Evolutionary conservation across 345 rosid genomes (phyloP), one percentile per base, ranked within the genome.

Genomic region (Eucalyptus guilfoylei): DNA sequence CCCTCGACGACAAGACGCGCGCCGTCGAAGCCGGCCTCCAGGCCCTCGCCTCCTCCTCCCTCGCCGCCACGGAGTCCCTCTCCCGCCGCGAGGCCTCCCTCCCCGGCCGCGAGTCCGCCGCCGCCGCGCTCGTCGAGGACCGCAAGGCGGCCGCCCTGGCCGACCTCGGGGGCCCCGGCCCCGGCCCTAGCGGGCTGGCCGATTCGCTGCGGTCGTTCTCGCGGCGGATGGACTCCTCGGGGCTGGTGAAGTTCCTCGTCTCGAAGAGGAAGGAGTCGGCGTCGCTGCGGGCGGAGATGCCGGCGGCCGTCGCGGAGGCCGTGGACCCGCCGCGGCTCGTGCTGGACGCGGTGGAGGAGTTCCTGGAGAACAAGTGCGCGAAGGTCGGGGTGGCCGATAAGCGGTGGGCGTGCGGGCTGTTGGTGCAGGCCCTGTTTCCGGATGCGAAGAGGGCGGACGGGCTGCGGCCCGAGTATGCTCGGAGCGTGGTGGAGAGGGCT

Each of bases 331-430:
- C 93, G 80, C 80, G 90, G 89, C 86, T 95, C 89, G 92, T 93
- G 49, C 88, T 93, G 54, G 95, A 95, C 45, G 94, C 95, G 6
- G 92, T 95, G 89, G 95, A 95, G 60, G 95, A 95, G 89, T 94
- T 92, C 47, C 88, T 93, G 58, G 89, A 88, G 47, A 90, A 87
- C 76, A 94, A 94, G 88, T 85, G 85, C 24, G 91, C 87, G 86
- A 92, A 88, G 76, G 90, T 91, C 40, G 94, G 96, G 67, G 91
- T 93, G 47, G 91, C 94, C 30, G 96, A 94, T 83, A 95, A 93
- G 92, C 90, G 96, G 89, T 95, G 96, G 96, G 95, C 95, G 2
- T 93, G 95, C 19, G 95, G 93, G 64, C 86, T 93, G 89, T 76
- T 94, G 90, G 93, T 95, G 85, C 95, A 94, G 86, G 95, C 93